phyloP scores from a whole-genome alignment of 2,329 filamentous ascomycete genomes.

The Colletotrichum karsti region DNA sequence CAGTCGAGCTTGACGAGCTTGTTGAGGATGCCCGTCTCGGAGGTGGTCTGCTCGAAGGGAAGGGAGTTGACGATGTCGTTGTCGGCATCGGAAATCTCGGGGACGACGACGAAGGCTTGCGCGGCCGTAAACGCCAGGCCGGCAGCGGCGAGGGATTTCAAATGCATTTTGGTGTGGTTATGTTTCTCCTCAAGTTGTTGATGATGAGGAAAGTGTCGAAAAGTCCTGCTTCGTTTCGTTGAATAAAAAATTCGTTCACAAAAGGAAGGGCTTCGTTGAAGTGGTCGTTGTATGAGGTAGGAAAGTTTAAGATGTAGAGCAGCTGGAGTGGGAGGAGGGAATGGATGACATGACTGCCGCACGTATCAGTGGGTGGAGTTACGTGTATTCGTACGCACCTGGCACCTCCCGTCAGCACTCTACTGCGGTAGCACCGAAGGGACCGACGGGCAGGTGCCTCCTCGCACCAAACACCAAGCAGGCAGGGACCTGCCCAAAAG shows the following conservation, averaged over 20 bases:
- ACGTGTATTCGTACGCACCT: too few relatives aligned
- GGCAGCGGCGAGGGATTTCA: conserved; percentile 41
- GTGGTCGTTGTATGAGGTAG: neutral
- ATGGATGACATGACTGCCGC: conserved; percentile 22
- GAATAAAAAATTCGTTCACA: neutral
- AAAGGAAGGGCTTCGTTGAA: neutral
- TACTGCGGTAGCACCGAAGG: too few relatives aligned
- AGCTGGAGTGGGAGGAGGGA: conserved; percentile 12
- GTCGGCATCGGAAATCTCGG: conserved; percentile 54
- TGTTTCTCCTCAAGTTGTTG: neutral
- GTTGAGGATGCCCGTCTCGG: conserved; percentile 38
- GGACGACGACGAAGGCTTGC: conserved; percentile 62
- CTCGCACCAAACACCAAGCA: neutral
- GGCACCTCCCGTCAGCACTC: too few relatives aligned
- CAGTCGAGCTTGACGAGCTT: conserved; percentile 61
- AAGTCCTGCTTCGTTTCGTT: neutral
- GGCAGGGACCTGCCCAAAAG: neutral
- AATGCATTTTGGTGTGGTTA: conserved; percentile 37
- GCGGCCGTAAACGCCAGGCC: conserved; percentile 41
- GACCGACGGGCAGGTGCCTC: conserved; percentile 1
- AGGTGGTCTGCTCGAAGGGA: conserved; percentile 36
- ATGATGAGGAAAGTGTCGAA: neutral
- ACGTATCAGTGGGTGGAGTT: conserved; percentile 18
- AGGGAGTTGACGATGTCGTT: conserved; percentile 51
- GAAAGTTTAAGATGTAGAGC: neutral